These are phyloP conservation scores for Eutrema heterophyllum DNA, from an alignment of 345 rosid species.

Conservation along the genomic window DNA sequence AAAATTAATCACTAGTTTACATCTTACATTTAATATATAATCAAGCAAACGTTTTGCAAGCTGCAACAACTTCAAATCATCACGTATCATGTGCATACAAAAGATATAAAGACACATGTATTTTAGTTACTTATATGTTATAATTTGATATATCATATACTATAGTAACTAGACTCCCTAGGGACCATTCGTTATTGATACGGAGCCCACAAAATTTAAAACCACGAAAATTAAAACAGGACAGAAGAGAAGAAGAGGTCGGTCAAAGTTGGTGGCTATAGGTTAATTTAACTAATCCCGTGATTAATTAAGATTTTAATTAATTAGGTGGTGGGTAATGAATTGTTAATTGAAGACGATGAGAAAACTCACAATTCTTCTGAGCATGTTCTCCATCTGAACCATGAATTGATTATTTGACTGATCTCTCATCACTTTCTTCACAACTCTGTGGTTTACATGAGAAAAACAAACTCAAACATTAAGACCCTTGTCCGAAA, in stretches of 20 bases:
- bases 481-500: neutral
- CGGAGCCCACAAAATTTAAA: constrained; percentile 1
- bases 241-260: constrained; percentile 9
- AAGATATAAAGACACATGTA: neutral
- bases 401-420: constrained; percentile 27
- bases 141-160: neutral
- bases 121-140: neutral
- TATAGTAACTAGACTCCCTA: neutral
- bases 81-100: neutral
- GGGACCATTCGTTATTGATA: constrained; percentile 18
- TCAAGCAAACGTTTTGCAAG: neutral
- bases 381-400: constrained; percentile 45
- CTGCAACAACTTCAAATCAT: neutral
- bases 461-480: constrained; percentile 1
- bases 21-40: neutral
- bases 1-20: neutral
- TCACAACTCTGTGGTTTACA: constrained; percentile 38
- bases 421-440: constrained; percentile 36
- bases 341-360: neutral
- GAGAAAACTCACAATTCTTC: constrained; percentile 39
- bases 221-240: neutral
- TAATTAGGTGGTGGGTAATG: neutral
- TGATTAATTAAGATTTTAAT: neutral
- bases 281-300: neutral
- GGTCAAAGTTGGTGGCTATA: constrained; percentile 30